A percentile compares a stretch with the other conserved stretches of the same genome.
These are phyloP conservation scores for Amylocarpus encephaloides DNA, from an alignment of 2,329 filamentous ascomycete genomes.

Conservation along the genomic window DNA sequence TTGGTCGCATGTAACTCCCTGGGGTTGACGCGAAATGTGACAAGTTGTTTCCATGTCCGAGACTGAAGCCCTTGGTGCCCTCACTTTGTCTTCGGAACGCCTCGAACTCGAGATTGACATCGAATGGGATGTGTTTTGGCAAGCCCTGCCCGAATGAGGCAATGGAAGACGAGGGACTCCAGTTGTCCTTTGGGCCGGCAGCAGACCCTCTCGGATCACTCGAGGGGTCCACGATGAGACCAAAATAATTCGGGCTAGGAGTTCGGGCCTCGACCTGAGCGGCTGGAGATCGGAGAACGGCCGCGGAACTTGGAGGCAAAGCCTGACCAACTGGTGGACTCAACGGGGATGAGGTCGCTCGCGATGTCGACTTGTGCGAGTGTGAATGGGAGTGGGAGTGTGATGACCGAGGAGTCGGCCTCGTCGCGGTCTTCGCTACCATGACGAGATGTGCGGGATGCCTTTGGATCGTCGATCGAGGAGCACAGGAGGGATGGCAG, in stretches of 20 bases:
- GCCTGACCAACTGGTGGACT: conserved; percentile 25
- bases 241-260: conserved; percentile 82
- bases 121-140: conserved; percentile 63
- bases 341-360: conserved; percentile 20
- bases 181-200: conserved; percentile 61
- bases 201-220: conserved; percentile 58
- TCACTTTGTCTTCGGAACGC: conserved; percentile 71
- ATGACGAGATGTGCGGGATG: conserved; percentile 33
- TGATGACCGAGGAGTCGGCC: conserved; percentile 26
- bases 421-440: conserved; percentile 26
- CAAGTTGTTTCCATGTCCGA: conserved; percentile 36
- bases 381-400: conserved; percentile 15
- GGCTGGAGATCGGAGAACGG: conserved; percentile 24
- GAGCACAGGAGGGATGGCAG: too few relatives aligned
- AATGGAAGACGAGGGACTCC: conserved; percentile 67
- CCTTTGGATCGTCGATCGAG: too few relatives aligned
- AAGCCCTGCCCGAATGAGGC: conserved; percentile 63
- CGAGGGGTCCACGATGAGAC: conserved; percentile 58
- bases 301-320: conserved; percentile 16
- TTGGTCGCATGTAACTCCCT: conserved; percentile 15
- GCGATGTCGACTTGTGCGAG: conserved; percentile 17
- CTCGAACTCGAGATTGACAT: conserved; percentile 77
- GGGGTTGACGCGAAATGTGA: conserved; percentile 40
- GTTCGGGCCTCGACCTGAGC: conserved; percentile 33
- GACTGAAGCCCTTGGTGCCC: conserved; percentile 47